phyloP scores from a whole-genome alignment of 805 yeast species.

The Cyberlindnera veronae region DNA sequence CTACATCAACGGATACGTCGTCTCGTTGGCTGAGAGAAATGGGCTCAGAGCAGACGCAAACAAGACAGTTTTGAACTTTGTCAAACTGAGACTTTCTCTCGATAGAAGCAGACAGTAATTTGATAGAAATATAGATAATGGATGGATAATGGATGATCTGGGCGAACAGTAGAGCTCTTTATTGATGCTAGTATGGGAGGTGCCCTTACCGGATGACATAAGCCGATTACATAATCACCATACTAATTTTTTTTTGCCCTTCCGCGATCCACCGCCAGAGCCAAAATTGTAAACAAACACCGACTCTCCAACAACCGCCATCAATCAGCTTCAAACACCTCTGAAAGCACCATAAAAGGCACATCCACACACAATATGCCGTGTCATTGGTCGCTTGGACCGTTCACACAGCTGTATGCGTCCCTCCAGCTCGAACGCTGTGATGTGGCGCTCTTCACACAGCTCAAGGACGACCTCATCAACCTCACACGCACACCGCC shows the following conservation, averaged over 20 bases:
- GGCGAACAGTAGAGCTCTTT: no score
- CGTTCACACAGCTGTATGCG: conserved; percentile 19
- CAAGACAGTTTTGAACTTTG: conserved; percentile 31
- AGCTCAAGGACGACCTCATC: conserved; percentile 44
- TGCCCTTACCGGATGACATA: background rate
- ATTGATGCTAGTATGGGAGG: no score
- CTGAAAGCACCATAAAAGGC: no score
- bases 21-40: conserved; percentile 46
- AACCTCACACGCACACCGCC: conserved; percentile 39
- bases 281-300: conserved; percentile 13
- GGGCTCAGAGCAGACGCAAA: conserved; percentile 33
- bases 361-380: conserved; percentile 14
- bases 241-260: background rate
- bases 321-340: no score
- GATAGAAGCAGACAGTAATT: conserved; percentile 21
- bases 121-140: no score
- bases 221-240: background rate
- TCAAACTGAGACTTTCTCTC: conserved; percentile 30
- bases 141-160: no score
- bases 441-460: conserved; percentile 15
- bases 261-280: background rate
- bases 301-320: no score
- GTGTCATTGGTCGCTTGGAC: conserved; percentile 22
- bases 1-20: conserved; percentile 80
- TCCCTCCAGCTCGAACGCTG: conserved; percentile 16